A percentile compares a stretch with the other conserved stretches of the same genome.
Conservation (phyloP, 2,329 filamentous ascomycete species). For the Colletotrichum plurivorum region DNA sequence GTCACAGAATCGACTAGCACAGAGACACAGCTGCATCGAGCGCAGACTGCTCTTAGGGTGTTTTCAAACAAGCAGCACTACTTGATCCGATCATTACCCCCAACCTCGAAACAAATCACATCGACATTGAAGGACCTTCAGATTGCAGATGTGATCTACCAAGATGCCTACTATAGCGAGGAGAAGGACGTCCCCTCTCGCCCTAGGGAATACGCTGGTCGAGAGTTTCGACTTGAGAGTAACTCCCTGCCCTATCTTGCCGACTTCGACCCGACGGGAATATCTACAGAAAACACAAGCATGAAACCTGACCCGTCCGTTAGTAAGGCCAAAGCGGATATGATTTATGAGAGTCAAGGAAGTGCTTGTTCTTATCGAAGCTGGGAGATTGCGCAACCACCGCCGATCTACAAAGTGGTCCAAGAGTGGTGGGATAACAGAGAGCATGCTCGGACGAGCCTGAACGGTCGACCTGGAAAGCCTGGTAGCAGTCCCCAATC, state of each 20-base stretch:
- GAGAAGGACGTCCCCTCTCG: slow-evolving; percentile 86
- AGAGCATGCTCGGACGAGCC: slow-evolving; percentile 38
- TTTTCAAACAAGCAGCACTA: slow-evolving; percentile 46
- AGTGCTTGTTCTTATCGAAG: slow-evolving; percentile 71
- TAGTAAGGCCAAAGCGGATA: slow-evolving; percentile 67
- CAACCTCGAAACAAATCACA: slow-evolving; percentile 59
- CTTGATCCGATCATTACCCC: slow-evolving; percentile 50
- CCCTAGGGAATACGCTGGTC: slow-evolving; percentile 86
- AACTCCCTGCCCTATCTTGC: slow-evolving; percentile 85
- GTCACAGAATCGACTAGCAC: slow-evolving; percentile 33
- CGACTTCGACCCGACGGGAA: slow-evolving; percentile 77
- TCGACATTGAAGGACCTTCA: slow-evolving; percentile 70
- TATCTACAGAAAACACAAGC: slow-evolving; percentile 68
- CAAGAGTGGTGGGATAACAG: slow-evolving; percentile 73
- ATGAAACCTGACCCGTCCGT: slow-evolving; percentile 60
- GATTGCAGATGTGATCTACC: slow-evolving; percentile 81
- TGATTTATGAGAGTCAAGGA: slow-evolving; percentile 62
- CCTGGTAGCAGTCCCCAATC: slow-evolving; percentile 38
- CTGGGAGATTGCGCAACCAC: slow-evolving; percentile 83
- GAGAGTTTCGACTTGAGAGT: slow-evolving; percentile 84
- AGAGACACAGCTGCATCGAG: slow-evolving; percentile 12
- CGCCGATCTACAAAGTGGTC: slow-evolving; percentile 81
- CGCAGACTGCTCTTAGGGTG: slow-evolving; percentile 14
- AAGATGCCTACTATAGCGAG: slow-evolving; percentile 87
- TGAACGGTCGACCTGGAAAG: slow-evolving; percentile 36